phyloP scores from a whole-genome alignment of 768 basidiomycete species.

The Leccinum olivaceopallidum region DNA sequence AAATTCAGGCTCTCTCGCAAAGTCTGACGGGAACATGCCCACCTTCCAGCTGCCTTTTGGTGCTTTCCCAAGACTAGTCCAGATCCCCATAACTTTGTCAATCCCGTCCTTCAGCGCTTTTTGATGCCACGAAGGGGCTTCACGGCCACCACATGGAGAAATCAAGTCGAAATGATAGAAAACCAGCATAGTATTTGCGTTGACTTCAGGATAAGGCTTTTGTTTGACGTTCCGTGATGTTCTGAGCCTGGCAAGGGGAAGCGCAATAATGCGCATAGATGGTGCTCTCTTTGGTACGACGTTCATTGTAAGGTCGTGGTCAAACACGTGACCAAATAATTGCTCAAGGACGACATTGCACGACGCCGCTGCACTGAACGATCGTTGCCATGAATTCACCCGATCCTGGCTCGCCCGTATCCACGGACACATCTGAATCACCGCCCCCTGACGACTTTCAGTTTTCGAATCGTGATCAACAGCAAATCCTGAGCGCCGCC shows the following conservation, averaged over 20 bases:
- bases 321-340: slow-evolving; percentile 20
- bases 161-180: slow-evolving; percentile 44
- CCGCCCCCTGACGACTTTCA: slow-evolving; percentile 38
- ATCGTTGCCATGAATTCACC: slow-evolving; percentile 36
- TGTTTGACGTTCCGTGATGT: slow-evolving; percentile 9
- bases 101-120: slow-evolving; percentile 45
- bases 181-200: slow-evolving; percentile 29
- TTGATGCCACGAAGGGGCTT: slow-evolving; percentile 27
- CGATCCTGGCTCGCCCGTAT: slow-evolving; percentile 38
- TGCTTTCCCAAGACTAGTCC: slow-evolving; percentile 71
- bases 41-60: slow-evolving; percentile 74
- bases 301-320: slow-evolving; percentile 14
- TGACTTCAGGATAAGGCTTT: slow-evolving; percentile 10
- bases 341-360: background rate
- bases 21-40: slow-evolving; percentile 22
- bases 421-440: slow-evolving; percentile 39
- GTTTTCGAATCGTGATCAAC: slow-evolving; percentile 31
- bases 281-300: slow-evolving; percentile 17
- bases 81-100: slow-evolving; percentile 53
- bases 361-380: background rate
- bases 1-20: slow-evolving; percentile 6
- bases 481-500: slow-evolving; percentile 21
- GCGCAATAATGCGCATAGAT: slow-evolving; percentile 47
- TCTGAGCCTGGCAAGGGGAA: slow-evolving; percentile 39
- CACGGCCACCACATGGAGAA: slow-evolving; percentile 33